Percentiles rank a stretch among this genome's conserved stretches.
These are phyloP conservation scores for Yarrowia bubula DNA, from an alignment of 805 yeast species.

Conservation along the genomic window DNA sequence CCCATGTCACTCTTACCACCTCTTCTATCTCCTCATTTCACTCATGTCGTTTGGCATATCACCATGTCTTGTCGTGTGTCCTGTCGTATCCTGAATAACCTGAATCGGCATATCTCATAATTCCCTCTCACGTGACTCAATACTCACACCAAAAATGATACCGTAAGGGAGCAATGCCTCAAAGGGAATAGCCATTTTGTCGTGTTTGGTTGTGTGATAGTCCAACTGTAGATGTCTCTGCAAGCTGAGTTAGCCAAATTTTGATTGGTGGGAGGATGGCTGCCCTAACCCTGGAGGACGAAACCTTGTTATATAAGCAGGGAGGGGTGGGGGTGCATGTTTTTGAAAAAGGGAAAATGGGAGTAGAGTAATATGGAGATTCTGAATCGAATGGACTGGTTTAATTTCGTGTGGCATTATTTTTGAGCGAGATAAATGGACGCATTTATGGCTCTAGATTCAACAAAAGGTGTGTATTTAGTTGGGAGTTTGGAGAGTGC, in stretches of 20 bases:
- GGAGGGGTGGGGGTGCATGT: neutral
- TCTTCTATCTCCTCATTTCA: too few species aligned
- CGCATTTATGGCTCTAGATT: too few species aligned
- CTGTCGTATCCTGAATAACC: too few species aligned
- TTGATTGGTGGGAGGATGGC: constrained; percentile 17
- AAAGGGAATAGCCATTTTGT: constrained; percentile 50
- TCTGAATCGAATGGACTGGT: too few species aligned
- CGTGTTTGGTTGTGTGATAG: constrained; percentile 6
- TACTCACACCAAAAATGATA: constrained; percentile 52
- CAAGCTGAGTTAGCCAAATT: constrained; percentile 15
- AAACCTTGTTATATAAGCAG: neutral
- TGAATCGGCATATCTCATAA: too few species aligned
- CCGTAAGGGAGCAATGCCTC: constrained; percentile 65
- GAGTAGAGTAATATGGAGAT: neutral
- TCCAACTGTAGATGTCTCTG: constrained; percentile 17
- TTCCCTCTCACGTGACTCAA: neutral
- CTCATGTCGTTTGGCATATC: too few species aligned
- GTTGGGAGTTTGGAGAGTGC: too few species aligned
- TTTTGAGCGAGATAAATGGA: too few species aligned
- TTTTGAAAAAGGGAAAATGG: neutral
- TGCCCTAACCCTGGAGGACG: neutral
- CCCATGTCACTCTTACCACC: too few species aligned
- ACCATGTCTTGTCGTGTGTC: too few species aligned
- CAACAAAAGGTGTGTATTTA: too few species aligned
- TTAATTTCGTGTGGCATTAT: too few species aligned